Conservation (phyloP, 116 monocot genomes). For the Posidonia oceanica region DNA sequence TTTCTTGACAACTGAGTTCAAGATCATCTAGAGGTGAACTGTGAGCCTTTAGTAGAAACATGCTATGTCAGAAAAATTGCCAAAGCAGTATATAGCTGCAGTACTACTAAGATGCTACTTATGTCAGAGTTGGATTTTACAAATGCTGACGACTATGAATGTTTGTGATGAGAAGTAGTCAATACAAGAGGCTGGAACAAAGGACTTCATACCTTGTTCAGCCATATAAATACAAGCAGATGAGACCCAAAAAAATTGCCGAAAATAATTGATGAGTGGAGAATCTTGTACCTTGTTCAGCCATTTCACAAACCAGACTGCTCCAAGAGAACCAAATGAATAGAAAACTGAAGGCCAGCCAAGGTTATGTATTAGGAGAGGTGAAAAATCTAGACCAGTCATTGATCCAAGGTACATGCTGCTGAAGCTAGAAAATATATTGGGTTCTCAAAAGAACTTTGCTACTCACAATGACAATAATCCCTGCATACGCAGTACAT, state of each 20-base stretch:
- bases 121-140: not conserved
- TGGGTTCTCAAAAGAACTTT: no score
- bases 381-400: no score
- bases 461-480: no score
- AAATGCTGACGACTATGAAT: not conserved
- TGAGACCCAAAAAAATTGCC: not conserved
- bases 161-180: no score
- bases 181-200: no score
- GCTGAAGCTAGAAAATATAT: no score
- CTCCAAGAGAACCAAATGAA: conserved; percentile 18
- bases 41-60: conserved; percentile 32
- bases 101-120: not conserved
- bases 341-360: conserved; percentile 87
- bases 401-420: no score
- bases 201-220: not conserved
- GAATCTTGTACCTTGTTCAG: conserved; percentile 41
- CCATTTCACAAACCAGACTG: conserved; percentile 61
- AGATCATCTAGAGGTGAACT: conserved; percentile 84
- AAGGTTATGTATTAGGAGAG: no score
- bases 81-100: not conserved
- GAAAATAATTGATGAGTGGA: not conserved
- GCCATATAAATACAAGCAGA: not conserved
- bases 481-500: no score
- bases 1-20: no score
- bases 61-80: no score